phyloP scores from a whole-genome alignment of 225 moss, liverwort and hornwort genomes.

The Sphagnum contortum region DNA sequence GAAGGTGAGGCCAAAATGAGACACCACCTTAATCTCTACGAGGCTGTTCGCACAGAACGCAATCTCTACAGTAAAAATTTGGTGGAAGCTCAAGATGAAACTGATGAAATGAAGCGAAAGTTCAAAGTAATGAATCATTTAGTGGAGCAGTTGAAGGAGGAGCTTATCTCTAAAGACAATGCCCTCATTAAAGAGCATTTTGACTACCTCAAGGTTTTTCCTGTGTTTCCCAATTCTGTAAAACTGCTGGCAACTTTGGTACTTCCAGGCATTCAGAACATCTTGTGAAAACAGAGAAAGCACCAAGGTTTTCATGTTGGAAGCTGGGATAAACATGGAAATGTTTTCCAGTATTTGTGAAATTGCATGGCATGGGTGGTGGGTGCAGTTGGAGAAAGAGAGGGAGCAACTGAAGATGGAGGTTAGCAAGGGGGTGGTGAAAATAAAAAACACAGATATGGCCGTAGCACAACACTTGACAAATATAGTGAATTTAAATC shows the following conservation, averaged over 20 bases:
- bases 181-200: slow-evolving; percentile 25
- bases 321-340: too few relatives aligned
- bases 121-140: slow-evolving; percentile 52
- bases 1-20: slow-evolving; percentile 27
- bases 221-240: background rate
- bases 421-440: slow-evolving; percentile 25
- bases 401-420: slow-evolving; percentile 53
- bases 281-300: too few relatives aligned
- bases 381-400: slow-evolving; percentile 61
- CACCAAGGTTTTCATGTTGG: too few relatives aligned
- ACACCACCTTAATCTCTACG: slow-evolving; percentile 63
- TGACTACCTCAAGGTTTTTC: slow-evolving; percentile 20
- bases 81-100: slow-evolving; percentile 56
- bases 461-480: slow-evolving; percentile 28
- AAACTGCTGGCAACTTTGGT: background rate
- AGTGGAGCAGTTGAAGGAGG: slow-evolving; percentile 57
- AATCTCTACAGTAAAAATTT: slow-evolving; percentile 55
- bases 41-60: slow-evolving; percentile 39
- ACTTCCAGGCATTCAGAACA: background rate
- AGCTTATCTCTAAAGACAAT: slow-evolving; percentile 25
- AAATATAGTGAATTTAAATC: slow-evolving; percentile 51
- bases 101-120: slow-evolving; percentile 58
- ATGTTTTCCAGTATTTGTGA: too few relatives aligned
- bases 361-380: too few relatives aligned
- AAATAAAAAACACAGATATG: slow-evolving; percentile 24